phyloP scores from a whole-genome alignment of 2,329 filamentous ascomycete genomes.

The Calonectria montana region DNA sequence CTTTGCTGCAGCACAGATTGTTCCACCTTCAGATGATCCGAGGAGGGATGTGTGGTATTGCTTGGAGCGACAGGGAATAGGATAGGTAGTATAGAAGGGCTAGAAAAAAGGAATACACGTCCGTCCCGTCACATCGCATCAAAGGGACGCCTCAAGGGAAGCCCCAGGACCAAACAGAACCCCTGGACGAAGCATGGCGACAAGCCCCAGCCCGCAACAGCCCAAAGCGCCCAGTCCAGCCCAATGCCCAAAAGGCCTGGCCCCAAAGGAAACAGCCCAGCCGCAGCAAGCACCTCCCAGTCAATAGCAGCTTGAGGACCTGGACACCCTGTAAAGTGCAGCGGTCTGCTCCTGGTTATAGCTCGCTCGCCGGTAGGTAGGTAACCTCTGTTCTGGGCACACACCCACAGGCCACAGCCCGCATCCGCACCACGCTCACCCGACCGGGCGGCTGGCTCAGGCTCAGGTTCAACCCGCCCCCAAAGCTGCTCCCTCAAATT shows the following conservation, averaged over 20 bases:
- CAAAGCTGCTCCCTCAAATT: slow-evolving; percentile 34
- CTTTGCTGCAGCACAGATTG: background rate
- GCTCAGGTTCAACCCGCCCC: slow-evolving; percentile 7
- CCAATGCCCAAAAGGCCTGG: slow-evolving; percentile 12
- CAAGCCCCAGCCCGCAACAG: slow-evolving; percentile 4
- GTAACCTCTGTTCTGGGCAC: background rate
- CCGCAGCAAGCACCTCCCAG: background rate
- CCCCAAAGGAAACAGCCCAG: slow-evolving; percentile 16
- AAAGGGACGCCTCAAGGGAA: background rate
- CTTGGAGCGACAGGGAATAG: background rate
- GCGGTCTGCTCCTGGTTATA: background rate
- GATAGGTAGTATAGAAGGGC: background rate
- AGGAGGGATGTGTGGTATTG: slow-evolving; percentile 3
- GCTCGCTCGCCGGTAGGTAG: background rate
- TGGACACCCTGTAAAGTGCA: slow-evolving; percentile 7
- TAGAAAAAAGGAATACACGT: background rate
- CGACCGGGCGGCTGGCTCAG: slow-evolving; percentile 19
- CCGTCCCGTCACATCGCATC: background rate
- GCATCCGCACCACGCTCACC: slow-evolving; percentile 17
- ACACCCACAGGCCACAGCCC: slow-evolving; percentile 10
- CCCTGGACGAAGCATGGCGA: slow-evolving; percentile 1
- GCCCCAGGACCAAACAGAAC: background rate
- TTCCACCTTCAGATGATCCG: background rate
- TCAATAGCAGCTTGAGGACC: slow-evolving; percentile 1
- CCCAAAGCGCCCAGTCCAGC: slow-evolving; percentile 18